These are phyloP conservation scores for Leccinum subrobustum DNA, from an alignment of 1,284 basidiomycete genomes.

Conservation along the genomic window DNA sequence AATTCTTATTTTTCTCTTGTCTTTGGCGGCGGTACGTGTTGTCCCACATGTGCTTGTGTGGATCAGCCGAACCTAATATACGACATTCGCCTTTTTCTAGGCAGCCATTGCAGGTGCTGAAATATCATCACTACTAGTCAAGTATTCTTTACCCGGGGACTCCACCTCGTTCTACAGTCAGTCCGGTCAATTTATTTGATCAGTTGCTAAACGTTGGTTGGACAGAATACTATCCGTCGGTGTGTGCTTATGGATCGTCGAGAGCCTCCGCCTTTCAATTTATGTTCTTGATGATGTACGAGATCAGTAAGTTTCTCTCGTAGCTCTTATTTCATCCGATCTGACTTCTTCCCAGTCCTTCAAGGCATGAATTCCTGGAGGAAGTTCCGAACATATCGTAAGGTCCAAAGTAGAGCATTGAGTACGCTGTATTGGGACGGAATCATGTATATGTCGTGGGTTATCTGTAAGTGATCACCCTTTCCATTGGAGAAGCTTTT, in stretches of 20 bases:
- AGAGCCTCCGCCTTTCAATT: constrained; percentile 19
- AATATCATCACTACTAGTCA: constrained; percentile 7
- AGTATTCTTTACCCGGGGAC: constrained; percentile 20
- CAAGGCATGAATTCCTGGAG: constrained; percentile 28
- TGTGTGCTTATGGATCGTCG: constrained; percentile 19
- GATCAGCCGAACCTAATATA: neutral
- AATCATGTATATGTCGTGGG: constrained; percentile 28
- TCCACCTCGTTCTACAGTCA: constrained; percentile 21
- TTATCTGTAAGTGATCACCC: constrained; percentile 21
- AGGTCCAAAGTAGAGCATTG: constrained; percentile 17
- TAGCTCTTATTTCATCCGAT: neutral
- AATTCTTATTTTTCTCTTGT: constrained; percentile 21
- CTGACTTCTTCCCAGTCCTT: constrained; percentile 20
- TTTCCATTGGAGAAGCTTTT: neutral
- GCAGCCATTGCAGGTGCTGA: constrained; percentile 18
- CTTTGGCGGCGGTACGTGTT: constrained; percentile 21
- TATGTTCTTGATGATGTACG: constrained; percentile 23
- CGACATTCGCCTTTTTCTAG: constrained; percentile 1
- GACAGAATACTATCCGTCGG: constrained; percentile 25
- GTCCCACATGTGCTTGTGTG: neutral
- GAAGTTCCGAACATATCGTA: constrained; percentile 27
- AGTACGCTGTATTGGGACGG: constrained; percentile 31
- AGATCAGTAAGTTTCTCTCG: constrained; percentile 24
- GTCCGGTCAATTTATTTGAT: constrained; percentile 3
- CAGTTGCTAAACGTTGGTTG: neutral